phyloP scores from a whole-genome alignment of 805 yeast species.

The Saturnispora hagleri region DNA sequence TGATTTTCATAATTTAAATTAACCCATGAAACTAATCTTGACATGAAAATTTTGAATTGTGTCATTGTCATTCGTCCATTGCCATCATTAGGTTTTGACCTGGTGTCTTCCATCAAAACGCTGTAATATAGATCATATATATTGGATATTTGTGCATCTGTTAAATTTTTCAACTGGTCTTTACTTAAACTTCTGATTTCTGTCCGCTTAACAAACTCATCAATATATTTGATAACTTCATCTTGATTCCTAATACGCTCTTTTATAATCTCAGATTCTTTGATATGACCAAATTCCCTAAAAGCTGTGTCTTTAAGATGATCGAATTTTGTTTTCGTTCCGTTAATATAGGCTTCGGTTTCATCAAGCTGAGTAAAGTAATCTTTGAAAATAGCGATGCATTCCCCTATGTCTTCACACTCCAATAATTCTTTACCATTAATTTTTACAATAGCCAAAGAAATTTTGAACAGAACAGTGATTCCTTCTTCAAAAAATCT shows the following conservation, averaged over 20 bases:
- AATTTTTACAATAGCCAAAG: constrained; percentile 78
- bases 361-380: constrained; percentile 73
- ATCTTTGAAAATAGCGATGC: constrained; percentile 74
- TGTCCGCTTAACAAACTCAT: constrained; percentile 83
- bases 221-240: constrained; percentile 76
- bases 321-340: constrained; percentile 75
- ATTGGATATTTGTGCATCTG: constrained; percentile 50
- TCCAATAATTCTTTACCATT: constrained; percentile 77
- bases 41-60: constrained; percentile 64
- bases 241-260: constrained; percentile 65
- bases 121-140: constrained; percentile 80
- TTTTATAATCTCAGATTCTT: constrained; percentile 62
- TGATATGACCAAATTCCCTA: constrained; percentile 75
- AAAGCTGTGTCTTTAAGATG: constrained; percentile 86
- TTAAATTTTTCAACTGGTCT: constrained; percentile 41
- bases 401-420: constrained; percentile 87
- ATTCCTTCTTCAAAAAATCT: constrained; percentile 87
- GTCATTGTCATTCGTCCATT: constrained; percentile 58
- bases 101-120: constrained; percentile 56
- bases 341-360: constrained; percentile 52
- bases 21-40: constrained; percentile 75
- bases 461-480: constrained; percentile 82
- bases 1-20: constrained; percentile 26
- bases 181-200: constrained; percentile 82
- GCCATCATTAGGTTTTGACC: constrained; percentile 55